Evolutionary conservation across 2,329 filamentous ascomycete species (phyloP), one percentile per base, ranked within the genome.

Genomic region (Aureobasidium sp.): DNA sequence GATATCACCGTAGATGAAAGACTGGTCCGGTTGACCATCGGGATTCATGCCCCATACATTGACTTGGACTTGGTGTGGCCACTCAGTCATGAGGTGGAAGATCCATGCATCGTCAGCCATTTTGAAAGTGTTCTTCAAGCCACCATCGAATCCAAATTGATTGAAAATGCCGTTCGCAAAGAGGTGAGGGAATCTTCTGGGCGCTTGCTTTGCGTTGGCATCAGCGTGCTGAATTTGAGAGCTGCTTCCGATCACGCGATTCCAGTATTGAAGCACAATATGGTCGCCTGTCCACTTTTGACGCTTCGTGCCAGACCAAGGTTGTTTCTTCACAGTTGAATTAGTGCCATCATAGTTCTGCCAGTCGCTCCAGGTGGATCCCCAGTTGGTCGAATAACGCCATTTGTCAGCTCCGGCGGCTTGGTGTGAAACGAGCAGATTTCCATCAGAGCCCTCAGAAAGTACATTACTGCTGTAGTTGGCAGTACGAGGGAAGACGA

Each of bases 31-130:
- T 66, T 82, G 74, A 23, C 84, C 84, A 70, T 87, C 80, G 0
- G 81, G 79, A 67, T 87, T 85, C 70, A 87, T 84, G 57, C 85
- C 86, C 85, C 86, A 88, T 5, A 86, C 78, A 66, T 87, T 88
- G 63, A 87, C 73, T 67, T 87, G 84, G 62, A 84, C 80, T 52
- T 80, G 74, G 2, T 81, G 80, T 6, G 85, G 85, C 80, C 84
- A 88, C 68, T 88, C 85, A 3, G 79, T 77, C 78, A 86, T 81
- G 63, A 87, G 84, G 65, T 84, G 77, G 66, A 82, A 83, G 23
- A 77, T 74, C 86, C 86, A 88, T 3, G 74, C 72, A 57, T 84
- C 77, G 6, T 75, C 72, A 34, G 77, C 74, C 48, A 82, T 77
- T 23, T 75, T 69, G 74, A 87, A 80, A 6, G 73, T 65, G 61